Conservation (phyloP, 495 filamentous ascomycete genomes). For the Neurospora sp. region DNA sequence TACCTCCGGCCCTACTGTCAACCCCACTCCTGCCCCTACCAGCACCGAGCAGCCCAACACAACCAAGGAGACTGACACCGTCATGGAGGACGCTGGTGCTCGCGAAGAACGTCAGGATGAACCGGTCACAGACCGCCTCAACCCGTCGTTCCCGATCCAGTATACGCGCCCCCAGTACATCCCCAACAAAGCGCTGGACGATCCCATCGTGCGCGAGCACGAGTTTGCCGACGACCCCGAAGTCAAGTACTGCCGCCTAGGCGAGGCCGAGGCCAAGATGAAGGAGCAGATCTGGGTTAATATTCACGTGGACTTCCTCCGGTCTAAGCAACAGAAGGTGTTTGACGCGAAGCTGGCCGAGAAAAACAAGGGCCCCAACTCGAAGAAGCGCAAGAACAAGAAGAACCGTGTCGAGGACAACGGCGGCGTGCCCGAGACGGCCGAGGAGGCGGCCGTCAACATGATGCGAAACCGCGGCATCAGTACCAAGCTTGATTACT, state of each 20-base stretch:
- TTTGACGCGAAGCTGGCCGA: slow-evolving; percentile 54
- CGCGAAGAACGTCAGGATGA: background rate
- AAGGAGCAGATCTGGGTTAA: slow-evolving; percentile 92
- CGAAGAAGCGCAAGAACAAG: slow-evolving; percentile 32
- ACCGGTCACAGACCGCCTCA: background rate
- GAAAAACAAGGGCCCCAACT: slow-evolving; percentile 37
- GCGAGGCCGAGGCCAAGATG: slow-evolving; percentile 54
- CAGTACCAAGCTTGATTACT: slow-evolving; percentile 79
- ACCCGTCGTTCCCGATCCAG: background rate
- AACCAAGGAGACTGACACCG: background rate
- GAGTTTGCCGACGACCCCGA: slow-evolving; percentile 87
- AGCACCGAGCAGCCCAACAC: background rate
- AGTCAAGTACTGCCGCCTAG: slow-evolving; percentile 65
- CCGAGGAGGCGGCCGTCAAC: slow-evolving; percentile 63
- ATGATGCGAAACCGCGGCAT: slow-evolving; percentile 64
- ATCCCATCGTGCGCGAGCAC: slow-evolving; percentile 52
- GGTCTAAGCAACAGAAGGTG: slow-evolving; percentile 66
- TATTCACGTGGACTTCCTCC: slow-evolving; percentile 82
- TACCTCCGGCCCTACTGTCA: background rate
- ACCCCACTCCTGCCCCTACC: background rate
- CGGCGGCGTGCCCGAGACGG: slow-evolving; percentile 38
- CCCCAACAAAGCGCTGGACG: slow-evolving; percentile 21
- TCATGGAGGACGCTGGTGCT: background rate
- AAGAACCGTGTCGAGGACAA: slow-evolving; percentile 43
- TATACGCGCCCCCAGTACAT: background rate